Conservation (phyloP, 345 rosid species). For the Brassica napus region Da-Ae NC_063449.1:42391501-42392000, state of each 20-base stretch:
- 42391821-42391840: slow-evolving; percentile 33
- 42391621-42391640: slow-evolving; percentile 9
- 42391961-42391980: slow-evolving; percentile 34
- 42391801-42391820: slow-evolving; percentile 40
- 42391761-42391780: neutral
- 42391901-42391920: slow-evolving; percentile 37
- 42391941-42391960: slow-evolving; percentile 18
- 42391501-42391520: neutral
- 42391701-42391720: neutral
- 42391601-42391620: too few species aligned
- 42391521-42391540: neutral
- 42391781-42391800: slow-evolving; percentile 30
- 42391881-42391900: slow-evolving; percentile 7
- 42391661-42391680: neutral
- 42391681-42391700: slow-evolving; percentile 6
- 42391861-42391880: slow-evolving; percentile 30
- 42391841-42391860: slow-evolving; percentile 36
- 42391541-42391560: neutral
- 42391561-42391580: too few species aligned
- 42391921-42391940: slow-evolving; percentile 4
- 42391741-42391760: slow-evolving; percentile 20
- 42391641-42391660: neutral
- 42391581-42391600: too few species aligned
- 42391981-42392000: slow-evolving; percentile 30
- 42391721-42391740: slow-evolving; percentile 26